Evolutionary conservation across 2,329 filamentous ascomycete genomes (phyloP).

Genomic region (Sarocladium strictum): DNA sequence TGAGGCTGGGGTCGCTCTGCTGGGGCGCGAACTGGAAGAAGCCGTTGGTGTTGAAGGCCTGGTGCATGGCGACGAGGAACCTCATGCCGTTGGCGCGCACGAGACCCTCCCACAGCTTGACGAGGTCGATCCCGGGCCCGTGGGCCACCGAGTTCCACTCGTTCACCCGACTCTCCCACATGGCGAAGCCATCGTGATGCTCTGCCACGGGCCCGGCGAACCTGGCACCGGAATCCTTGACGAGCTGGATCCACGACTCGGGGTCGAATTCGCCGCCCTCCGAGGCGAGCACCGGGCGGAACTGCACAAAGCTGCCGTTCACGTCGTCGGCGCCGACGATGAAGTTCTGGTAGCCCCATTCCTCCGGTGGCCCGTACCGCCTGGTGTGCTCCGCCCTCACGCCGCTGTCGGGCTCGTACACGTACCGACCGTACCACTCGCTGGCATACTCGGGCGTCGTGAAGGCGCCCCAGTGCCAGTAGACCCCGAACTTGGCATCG

Average conservation of each 20-base stretch:
- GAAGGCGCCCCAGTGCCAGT: slow-evolving; percentile 16
- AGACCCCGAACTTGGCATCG: slow-evolving; percentile 15
- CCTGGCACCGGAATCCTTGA: slow-evolving; percentile 13
- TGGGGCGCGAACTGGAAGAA: slow-evolving; percentile 12
- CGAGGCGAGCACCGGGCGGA: slow-evolving; percentile 10
- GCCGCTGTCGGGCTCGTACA: slow-evolving; percentile 5
- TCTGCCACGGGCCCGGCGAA: slow-evolving; percentile 13
- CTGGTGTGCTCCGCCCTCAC: slow-evolving; percentile 9
- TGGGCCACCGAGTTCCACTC: slow-evolving; percentile 14
- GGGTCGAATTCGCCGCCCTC: slow-evolving; percentile 13
- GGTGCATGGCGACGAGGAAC: slow-evolving; percentile 14
- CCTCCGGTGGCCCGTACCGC: slow-evolving; percentile 9
- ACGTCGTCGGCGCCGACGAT: slow-evolving; percentile 11
- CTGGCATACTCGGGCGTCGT: slow-evolving; percentile 11
- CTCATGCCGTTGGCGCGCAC: slow-evolving; percentile 13
- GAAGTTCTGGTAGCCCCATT: slow-evolving; percentile 13
- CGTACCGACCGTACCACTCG: slow-evolving; percentile 13
- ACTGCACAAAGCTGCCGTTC: slow-evolving; percentile 10
- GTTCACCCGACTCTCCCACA: slow-evolving; percentile 15
- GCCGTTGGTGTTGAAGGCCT: slow-evolving; percentile 16
- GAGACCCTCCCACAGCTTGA: slow-evolving; percentile 12
- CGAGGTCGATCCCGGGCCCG: slow-evolving; percentile 13
- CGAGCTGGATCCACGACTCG: slow-evolving; percentile 10
- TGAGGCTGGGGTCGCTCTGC: slow-evolving; percentile 12
- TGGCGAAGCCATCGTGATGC: slow-evolving; percentile 15